These are phyloP conservation scores for Calonectria honghensis DNA, from an alignment of 2,329 filamentous ascomycete genomes.

Conservation along the genomic window DNA sequence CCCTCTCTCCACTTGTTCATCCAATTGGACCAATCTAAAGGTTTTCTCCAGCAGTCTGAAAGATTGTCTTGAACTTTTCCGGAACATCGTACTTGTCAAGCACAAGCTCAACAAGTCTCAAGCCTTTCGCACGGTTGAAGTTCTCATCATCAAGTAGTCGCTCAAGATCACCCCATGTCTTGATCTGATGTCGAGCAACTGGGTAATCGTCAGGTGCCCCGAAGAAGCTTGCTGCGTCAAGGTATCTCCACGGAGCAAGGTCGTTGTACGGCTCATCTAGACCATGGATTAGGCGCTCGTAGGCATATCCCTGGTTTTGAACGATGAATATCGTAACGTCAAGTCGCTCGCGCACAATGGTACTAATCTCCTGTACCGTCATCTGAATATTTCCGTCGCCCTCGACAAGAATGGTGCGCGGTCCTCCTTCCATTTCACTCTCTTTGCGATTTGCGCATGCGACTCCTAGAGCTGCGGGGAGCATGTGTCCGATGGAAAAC, in stretches of 20 bases:
- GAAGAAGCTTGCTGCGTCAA: slow-evolving; percentile 4
- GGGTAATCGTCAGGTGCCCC: background rate
- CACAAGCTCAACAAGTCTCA: slow-evolving; percentile 5
- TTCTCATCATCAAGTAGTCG: background rate
- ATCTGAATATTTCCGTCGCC: slow-evolving; percentile 9
- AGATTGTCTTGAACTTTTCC: slow-evolving; percentile 6
- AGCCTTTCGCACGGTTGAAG: background rate
- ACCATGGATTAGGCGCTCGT: slow-evolving; percentile 9
- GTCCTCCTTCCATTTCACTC: background rate
- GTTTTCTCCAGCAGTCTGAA: slow-evolving; percentile 10
- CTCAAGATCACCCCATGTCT: slow-evolving; percentile 4
- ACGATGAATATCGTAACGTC: slow-evolving; percentile 6
- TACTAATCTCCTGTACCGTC: slow-evolving; percentile 12
- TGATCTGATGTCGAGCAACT: background rate
- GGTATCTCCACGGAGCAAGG: slow-evolving; percentile 5
- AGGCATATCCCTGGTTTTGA: slow-evolving; percentile 11
- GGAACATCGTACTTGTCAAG: background rate
- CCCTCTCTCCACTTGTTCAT: background rate
- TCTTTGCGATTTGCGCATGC: background rate
- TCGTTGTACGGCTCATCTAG: slow-evolving; percentile 6
- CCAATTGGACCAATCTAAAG: background rate
- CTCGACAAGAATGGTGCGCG: background rate
- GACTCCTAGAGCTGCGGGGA: background rate
- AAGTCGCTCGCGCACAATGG: background rate
- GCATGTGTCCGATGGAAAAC: slow-evolving; percentile 17